Evolutionary conservation across 805 yeast genomes (phyloP).

Genomic region (Peterozyma toletana): DNA sequence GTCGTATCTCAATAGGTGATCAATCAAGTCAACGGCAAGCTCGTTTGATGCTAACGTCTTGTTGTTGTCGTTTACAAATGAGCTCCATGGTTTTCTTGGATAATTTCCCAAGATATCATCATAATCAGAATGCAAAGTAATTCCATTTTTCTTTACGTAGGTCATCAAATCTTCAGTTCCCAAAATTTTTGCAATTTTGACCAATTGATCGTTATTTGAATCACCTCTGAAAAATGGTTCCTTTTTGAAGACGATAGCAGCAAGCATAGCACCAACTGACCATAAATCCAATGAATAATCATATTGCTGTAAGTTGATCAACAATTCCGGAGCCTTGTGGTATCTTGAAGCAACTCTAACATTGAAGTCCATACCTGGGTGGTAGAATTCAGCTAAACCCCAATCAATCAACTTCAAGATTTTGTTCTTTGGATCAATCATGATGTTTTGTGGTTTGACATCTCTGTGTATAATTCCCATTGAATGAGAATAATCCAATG

Average conservation of each 20-base stretch:
- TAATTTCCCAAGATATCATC: conserved; percentile 63
- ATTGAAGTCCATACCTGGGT: conserved; percentile 81
- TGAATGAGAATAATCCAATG: conserved; percentile 84
- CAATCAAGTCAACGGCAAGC: conserved; percentile 63
- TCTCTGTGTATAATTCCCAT: conserved; percentile 96
- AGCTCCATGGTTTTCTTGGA: conserved; percentile 59
- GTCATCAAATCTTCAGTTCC: conserved; percentile 76
- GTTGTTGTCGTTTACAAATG: conserved; percentile 53
- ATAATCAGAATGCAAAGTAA: conserved; percentile 68
- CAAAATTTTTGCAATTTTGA: conserved; percentile 79
- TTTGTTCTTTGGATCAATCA: conserved; percentile 77
- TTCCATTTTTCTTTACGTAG: conserved; percentile 65
- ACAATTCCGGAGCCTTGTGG: conserved; percentile 88
- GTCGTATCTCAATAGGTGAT: conserved; percentile 69
- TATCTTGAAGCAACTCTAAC: conserved; percentile 92
- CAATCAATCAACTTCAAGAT: conserved; percentile 82
- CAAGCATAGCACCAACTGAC: conserved; percentile 92
- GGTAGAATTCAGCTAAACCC: conserved; percentile 95
- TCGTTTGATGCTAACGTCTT: conserved; percentile 41
- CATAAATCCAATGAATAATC: conserved; percentile 90
- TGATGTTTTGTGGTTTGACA: conserved; percentile 92
- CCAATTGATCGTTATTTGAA: conserved; percentile 85
- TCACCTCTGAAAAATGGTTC: conserved; percentile 93
- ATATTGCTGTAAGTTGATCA: conserved; percentile 80
- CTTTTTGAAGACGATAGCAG: conserved; percentile 81